These are phyloP conservation scores for Sesbania bispinosa DNA, from an alignment of 306 rosid species.

Conservation along the genomic window DNA sequence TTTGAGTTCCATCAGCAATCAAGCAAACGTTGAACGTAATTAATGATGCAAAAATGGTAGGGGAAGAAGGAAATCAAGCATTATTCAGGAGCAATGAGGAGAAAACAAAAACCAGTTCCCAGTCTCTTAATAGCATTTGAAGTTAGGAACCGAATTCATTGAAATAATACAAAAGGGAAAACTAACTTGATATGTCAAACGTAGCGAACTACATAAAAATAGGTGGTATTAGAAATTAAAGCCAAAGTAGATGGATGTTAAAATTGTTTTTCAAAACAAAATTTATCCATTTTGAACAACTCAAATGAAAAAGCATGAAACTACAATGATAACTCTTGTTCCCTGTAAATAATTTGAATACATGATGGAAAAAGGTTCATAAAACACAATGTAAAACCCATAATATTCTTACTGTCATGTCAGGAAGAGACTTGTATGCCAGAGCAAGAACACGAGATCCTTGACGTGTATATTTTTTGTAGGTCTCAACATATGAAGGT, in stretches of 20 bases:
- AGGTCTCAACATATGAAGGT: slow-evolving; percentile 74
- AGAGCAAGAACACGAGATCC: slow-evolving; percentile 99
- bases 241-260: not conserved
- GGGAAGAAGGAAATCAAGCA: slow-evolving; percentile 6
- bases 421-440: slow-evolving; percentile 87
- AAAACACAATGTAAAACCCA: not conserved
- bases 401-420: slow-evolving; percentile 83
- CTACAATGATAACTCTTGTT: not conserved
- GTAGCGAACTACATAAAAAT: not conserved
- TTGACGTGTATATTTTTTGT: slow-evolving; percentile 87
- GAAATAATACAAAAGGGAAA: not conserved
- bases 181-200: not conserved
- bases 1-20: not conserved
- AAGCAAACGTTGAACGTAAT: not conserved
- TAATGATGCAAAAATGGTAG: not conserved
- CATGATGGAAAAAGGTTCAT: not conserved
- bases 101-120: not conserved
- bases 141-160: not conserved
- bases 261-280: not conserved
- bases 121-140: not conserved
- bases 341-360: not conserved
- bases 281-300: slow-evolving; percentile 1
- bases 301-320: slow-evolving; percentile 12
- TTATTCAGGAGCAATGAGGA: not conserved
- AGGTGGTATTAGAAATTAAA: not conserved